Evolutionary conservation across 345 rosid genomes (phyloP), one percentile per base, ranked within the genome.

Genomic region (Nephelium lappaceum): DNA sequence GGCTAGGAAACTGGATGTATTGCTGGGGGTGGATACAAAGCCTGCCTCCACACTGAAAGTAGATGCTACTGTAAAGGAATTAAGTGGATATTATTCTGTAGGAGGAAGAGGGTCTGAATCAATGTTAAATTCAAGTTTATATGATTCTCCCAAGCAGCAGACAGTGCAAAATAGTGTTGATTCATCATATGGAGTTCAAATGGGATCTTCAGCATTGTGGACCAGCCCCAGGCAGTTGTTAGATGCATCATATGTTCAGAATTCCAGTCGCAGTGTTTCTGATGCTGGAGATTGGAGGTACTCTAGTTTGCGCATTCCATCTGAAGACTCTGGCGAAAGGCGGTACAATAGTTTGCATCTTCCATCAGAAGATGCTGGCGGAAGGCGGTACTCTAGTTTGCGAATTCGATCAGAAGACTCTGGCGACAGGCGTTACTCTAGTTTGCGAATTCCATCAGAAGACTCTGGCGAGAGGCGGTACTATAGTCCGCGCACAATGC

Each of bases 341-440:
- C 82, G 86, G 71, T 93, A 89, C 87, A 90, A 88, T 45, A 91
- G 97, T 81, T 71, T 90, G 83, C 94, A 93, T 24, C 78, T 83
- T 74, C 87, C 91, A 11, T 55, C 18, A 5, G 60, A 70, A 45
- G 95, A 89, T 57, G 36, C 86, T 78, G 71, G 89, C 73, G 98
- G 92, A 86, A 92, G 93, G 80, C 84, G 87, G 72, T 92, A 89
- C 85, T 89, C 88, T 58, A 91, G 97, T 82, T 75, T 91, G 83
- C 92, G 93, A 60, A 81, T 82, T 74, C 86, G 89, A 2, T 72
- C 75, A 0, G 75, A 39, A 19, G 49, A 38, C 66, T 11, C 87
- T 78, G 69, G 89, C 70, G 97, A 93, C 86, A 93, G 92, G 80
- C 85, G 87, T 69, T 94, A 89, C 85, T 91, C 89, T 62, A 89